Base-by-base conservation (phyloP, 352 stramenopile species). In the Pythium oligandrum region DNA sequence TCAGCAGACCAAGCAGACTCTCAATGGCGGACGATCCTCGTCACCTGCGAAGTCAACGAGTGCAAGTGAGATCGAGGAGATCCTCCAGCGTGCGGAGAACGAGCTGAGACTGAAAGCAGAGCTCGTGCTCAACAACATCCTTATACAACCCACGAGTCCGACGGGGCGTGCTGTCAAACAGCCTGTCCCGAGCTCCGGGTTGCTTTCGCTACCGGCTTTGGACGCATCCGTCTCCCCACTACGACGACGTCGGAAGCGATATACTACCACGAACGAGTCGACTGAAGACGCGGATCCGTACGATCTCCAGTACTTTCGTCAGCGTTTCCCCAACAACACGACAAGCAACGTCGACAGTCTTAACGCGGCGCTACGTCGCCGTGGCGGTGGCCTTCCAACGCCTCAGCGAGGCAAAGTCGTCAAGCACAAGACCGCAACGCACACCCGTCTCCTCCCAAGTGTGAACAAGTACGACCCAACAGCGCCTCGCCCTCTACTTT, bases 71-170 rank as follows among this genome's bases (percentile, higher is more conserved):
- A 55, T 93, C 49, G 69, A 89, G 33, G 76, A 82, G 44, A 90
- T 93, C 38, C 51, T 93, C 32, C 64, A 90, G 56, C 68, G 71
- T 30, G 83, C 83, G 0, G 83, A 93, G 50, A 33, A 57, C 6
- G 83, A 93, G 44, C 64, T 93, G 54, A 70, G 73, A n/a, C 55
- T 69, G n/a, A 93, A 93, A 67, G 83, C 79, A 12, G 80, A 93
- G 52, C 68, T 93, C 31, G 78, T 93, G 36, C 69, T 91, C 5
- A 75, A 78, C 50, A 82, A 78, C 26, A 66, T 90, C 55, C 71
- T 90, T 4, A 79, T 70, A n/a, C 43, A 50, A 40, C 38, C 48
- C 37, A 78, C 17, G 17, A 0, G 17, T 26, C 17, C 17, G 17
- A 26, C 17, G 17, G 17, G 17, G 17, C 17, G 17, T 26, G 17